Percentiles rank a stretch among this genome's conserved stretches.
phyloP scores from a whole-genome alignment of 176 grass and related monocot genomes.

The Sorghum bicolor region DNA sequence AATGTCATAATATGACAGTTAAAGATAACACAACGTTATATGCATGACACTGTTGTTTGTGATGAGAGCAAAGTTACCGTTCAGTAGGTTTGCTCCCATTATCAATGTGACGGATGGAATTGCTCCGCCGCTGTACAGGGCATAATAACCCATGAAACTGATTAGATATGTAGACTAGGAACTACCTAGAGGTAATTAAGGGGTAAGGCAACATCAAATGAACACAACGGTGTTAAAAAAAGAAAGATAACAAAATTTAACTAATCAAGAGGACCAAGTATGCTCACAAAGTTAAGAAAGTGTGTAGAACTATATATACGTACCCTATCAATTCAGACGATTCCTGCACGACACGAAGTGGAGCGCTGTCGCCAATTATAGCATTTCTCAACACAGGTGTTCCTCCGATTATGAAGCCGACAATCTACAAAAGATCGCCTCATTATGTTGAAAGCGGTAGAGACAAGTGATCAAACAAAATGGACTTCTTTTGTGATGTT shows the following conservation, averaged over 20 bases:
- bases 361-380: conserved; percentile 57
- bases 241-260: background rate
- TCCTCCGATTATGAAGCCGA: conserved; percentile 73
- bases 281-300: background rate
- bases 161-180: conserved; percentile 3
- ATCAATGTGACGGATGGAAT: conserved; percentile 77
- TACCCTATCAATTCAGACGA: conserved; percentile 79
- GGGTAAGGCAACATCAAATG: background rate
- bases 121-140: conserved; percentile 53
- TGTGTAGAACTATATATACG: background rate
- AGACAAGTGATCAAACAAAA: background rate
- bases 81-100: conserved; percentile 91
- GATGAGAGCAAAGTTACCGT: conserved; percentile 42
- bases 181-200: background rate
- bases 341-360: conserved; percentile 75
- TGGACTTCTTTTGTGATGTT: background rate
- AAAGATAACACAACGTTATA: background rate
- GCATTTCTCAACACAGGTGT: conserved; percentile 59
- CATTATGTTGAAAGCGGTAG: background rate
- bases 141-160: background rate
- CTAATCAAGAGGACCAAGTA: background rate
- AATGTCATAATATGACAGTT: no score
- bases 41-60: background rate
- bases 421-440: conserved; percentile 39
- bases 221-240: background rate